These are phyloP conservation scores for Xylaria bambusicola DNA, from an alignment of 495 filamentous ascomycete genomes.

Conservation along the genomic window DNA sequence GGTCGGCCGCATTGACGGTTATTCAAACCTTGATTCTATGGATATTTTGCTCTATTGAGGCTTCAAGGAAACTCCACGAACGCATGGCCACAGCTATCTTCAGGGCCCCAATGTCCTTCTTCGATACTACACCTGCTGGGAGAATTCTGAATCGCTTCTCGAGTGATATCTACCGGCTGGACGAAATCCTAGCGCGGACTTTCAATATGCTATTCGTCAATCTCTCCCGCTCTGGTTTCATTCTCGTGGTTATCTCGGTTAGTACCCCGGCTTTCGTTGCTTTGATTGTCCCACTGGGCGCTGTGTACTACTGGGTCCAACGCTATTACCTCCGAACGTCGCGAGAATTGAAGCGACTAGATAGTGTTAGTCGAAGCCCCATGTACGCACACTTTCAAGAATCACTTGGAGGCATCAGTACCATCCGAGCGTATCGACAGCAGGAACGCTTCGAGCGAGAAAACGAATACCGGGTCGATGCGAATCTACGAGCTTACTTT, in stretches of 20 bases:
- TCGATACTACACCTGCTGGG: constrained; percentile 97
- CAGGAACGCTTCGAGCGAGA: constrained; percentile 84
- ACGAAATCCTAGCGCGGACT: constrained; percentile 89
- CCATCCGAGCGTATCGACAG: constrained; percentile 96
- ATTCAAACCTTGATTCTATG: constrained; percentile 93
- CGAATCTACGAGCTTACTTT: constrained; percentile 93
- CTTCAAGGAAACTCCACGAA: constrained; percentile 94
- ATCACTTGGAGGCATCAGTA: constrained; percentile 89
- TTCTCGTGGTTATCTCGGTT: constrained; percentile 78
- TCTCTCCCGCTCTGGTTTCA: constrained; percentile 79
- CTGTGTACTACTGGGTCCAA: constrained; percentile 89
- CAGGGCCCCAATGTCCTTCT: constrained; percentile 97
- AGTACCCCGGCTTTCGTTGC: constrained; percentile 80
- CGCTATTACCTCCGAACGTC: constrained; percentile 96
- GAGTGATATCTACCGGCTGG: constrained; percentile 92
- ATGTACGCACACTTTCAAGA: constrained; percentile 99
- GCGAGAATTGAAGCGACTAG: constrained; percentile 91
- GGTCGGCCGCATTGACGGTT: constrained; percentile 82
- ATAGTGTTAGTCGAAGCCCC: constrained; percentile 91
- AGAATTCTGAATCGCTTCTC: constrained; percentile 97
- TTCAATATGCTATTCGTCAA: constrained; percentile 97
- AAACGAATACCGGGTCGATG: constrained; percentile 97
- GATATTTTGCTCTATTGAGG: constrained; percentile 99
- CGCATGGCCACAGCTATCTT: constrained; percentile 98
- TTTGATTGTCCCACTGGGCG: constrained; percentile 77